Percentiles rank a stretch among this genome's conserved stretches.
Evolutionary conservation across 306 rosid genomes (phyloP).

Genomic region (Datisca glomerata): DNA sequence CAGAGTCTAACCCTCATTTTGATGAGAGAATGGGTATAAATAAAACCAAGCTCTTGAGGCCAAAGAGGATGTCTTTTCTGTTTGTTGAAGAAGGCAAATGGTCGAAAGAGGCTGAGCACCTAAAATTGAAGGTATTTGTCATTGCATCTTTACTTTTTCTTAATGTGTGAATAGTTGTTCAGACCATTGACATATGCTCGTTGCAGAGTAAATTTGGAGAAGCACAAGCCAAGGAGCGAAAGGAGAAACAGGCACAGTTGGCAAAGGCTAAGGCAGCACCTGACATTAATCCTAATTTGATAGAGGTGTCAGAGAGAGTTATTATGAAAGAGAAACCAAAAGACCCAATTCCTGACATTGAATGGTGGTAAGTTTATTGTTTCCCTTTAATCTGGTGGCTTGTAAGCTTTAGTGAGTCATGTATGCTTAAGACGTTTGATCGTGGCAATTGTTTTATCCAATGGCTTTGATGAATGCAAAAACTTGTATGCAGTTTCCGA

Average conservation of each 20-base stretch:
- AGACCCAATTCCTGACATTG: conserved; percentile 84
- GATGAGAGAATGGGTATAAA: conserved; percentile 73
- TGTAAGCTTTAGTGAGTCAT: conserved; percentile 3
- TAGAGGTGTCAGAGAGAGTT: conserved; percentile 80
- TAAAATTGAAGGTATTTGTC: conserved; percentile 61
- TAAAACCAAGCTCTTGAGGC: conserved; percentile 75
- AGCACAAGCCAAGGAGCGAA: conserved; percentile 96
- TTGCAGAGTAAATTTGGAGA: conserved; percentile 89
- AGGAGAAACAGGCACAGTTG: conserved; percentile 83
- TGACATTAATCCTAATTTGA: conserved; percentile 89
- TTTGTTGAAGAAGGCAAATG: conserved; percentile 97
- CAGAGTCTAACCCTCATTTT: conserved; percentile 71
- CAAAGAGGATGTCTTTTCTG: conserved; percentile 67
- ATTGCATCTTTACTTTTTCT: not conserved
- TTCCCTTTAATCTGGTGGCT: conserved; percentile 1
- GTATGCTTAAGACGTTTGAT: no score
- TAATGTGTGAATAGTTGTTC: not conserved
- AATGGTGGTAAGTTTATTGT: conserved; percentile 81
- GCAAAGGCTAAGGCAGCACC: conserved; percentile 97
- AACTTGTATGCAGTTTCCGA: no score
- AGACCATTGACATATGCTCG: conserved; percentile 9
- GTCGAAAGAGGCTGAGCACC: conserved; percentile 82
- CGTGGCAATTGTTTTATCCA: no score
- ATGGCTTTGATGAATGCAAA: no score
- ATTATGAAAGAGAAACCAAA: conserved; percentile 66